A percentile compares a stretch with the other conserved stretches of the same genome.
Conservation (phyloP, 1,284 basidiomycete genomes). For the Ustilago crameri region DNA sequence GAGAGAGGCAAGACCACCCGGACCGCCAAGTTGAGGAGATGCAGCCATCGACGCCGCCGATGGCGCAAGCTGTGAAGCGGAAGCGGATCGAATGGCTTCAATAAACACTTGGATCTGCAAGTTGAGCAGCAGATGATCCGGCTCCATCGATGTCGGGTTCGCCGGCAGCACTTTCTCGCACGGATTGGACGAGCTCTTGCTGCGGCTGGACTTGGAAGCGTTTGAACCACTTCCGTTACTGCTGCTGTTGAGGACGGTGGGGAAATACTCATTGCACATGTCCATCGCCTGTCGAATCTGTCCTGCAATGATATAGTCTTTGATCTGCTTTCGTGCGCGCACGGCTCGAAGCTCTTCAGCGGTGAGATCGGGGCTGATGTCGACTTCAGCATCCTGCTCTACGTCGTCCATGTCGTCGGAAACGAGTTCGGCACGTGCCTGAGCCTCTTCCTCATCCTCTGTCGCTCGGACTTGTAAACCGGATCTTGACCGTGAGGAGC, state of each 20-base stretch:
- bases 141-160: conserved; percentile 71
- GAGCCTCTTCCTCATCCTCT: conserved; percentile 19
- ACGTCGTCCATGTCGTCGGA: conserved; percentile 24
- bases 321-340: conserved; percentile 70
- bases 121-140: conserved; percentile 80
- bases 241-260: conserved; percentile 53
- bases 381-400: conserved; percentile 20
- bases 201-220: conserved; percentile 8
- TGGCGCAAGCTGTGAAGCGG: conserved; percentile 27
- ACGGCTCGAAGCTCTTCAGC: conserved; percentile 34
- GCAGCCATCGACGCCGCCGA: conserved; percentile 3
- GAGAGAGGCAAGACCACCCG: conserved; percentile 30
- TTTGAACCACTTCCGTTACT: conserved; percentile 3
- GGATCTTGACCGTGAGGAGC: background rate
- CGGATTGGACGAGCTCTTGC: conserved; percentile 20
- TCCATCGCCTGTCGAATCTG: conserved; percentile 76
- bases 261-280: conserved; percentile 72
- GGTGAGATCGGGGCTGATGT: conserved; percentile 43
- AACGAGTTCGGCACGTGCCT: conserved; percentile 24
- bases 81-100: conserved; percentile 77
- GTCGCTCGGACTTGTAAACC: background rate
- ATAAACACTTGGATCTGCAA: conserved; percentile 84
- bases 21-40: conserved; percentile 8
- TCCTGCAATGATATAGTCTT: conserved; percentile 76
- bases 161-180: conserved; percentile 49